phyloP scores from a whole-genome alignment of 805 yeast genomes.

The Wickerhamiella lipophila region DNA sequence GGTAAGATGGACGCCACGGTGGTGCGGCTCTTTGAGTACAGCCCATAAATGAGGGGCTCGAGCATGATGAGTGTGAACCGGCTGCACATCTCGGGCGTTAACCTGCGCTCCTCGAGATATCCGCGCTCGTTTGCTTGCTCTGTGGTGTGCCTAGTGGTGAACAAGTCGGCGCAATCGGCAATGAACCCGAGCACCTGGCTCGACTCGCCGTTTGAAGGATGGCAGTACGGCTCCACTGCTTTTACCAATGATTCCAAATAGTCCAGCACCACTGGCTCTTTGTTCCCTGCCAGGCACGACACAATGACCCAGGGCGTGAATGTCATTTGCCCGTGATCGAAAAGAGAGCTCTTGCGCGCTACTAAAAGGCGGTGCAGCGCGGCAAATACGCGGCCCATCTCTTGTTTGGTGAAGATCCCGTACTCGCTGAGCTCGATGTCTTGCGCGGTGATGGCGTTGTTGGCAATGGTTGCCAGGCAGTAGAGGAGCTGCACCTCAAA shows the following conservation, averaged over 20 bases:
- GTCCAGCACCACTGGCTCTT: slow-evolving; percentile 29
- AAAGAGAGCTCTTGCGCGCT: background rate
- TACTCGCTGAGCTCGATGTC: slow-evolving; percentile 34
- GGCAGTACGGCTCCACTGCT: slow-evolving; percentile 67
- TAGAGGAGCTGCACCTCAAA: slow-evolving; percentile 55
- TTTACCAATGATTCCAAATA: slow-evolving; percentile 45
- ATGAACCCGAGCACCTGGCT: slow-evolving; percentile 51
- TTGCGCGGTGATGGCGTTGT: slow-evolving; percentile 26
- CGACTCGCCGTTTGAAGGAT: slow-evolving; percentile 89
- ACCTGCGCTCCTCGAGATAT: slow-evolving; percentile 21
- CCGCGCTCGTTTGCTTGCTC: slow-evolving; percentile 26
- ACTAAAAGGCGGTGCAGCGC: slow-evolving; percentile 27
- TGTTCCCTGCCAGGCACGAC: background rate
- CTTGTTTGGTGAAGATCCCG: slow-evolving; percentile 55
- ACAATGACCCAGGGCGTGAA: slow-evolving; percentile 6
- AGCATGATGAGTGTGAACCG: slow-evolving; percentile 41
- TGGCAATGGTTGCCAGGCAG: slow-evolving; percentile 47
- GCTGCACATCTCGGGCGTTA: slow-evolving; percentile 26
- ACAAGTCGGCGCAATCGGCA: slow-evolving; percentile 38
- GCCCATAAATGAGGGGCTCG: slow-evolving; percentile 43
- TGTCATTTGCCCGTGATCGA: slow-evolving; percentile 6
- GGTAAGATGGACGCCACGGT: slow-evolving; percentile 12
- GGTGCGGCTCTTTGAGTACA: slow-evolving; percentile 31
- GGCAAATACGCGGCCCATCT: slow-evolving; percentile 48
- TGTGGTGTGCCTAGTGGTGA: slow-evolving; percentile 28